Percentiles rank a stretch among this genome's conserved stretches.
Evolutionary conservation across 1,284 basidiomycete species (phyloP).

Genomic region (Meripilus lineatus): DNA sequence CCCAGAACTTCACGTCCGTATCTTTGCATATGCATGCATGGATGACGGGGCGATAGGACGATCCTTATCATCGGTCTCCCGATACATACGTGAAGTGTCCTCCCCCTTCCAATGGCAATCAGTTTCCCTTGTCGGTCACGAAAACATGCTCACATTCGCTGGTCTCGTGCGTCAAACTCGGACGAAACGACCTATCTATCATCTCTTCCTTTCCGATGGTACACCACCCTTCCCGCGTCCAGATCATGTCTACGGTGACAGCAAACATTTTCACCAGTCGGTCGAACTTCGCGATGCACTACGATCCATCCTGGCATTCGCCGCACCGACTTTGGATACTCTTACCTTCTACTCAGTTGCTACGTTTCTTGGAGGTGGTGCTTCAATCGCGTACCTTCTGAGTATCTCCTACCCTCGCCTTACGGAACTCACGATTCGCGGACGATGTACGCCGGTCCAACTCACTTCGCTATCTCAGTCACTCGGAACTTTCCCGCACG

Average conservation of each 20-base stretch:
- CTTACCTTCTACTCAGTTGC: slow-evolving; percentile 23
- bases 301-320: slow-evolving; percentile 19
- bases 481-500: neutral
- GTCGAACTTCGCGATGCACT: neutral
- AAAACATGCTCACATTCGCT: slow-evolving; percentile 13
- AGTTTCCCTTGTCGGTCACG: slow-evolving; percentile 17
- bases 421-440: slow-evolving; percentile 24
- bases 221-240: slow-evolving; percentile 6
- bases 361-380: slow-evolving; percentile 16
- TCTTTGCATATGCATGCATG: slow-evolving; percentile 21
- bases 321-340: slow-evolving; percentile 22
- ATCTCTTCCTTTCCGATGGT: slow-evolving; percentile 23
- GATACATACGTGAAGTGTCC: slow-evolving; percentile 20
- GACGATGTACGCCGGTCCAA: slow-evolving; percentile 18
- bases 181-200: slow-evolving; percentile 16
- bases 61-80: slow-evolving; percentile 21
- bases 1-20: slow-evolving; percentile 20
- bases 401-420: slow-evolving; percentile 17
- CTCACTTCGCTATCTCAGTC: slow-evolving; percentile 1
- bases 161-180: neutral
- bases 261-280: slow-evolving; percentile 7
- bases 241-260: slow-evolving; percentile 13
- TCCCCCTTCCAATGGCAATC: slow-evolving; percentile 23
- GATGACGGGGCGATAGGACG: slow-evolving; percentile 17
- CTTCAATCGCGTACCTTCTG: slow-evolving; percentile 16